Evolutionary conservation across 75 land plant genomes (phyloP), one percentile per base, ranked within the genome.

Genomic region (Isoetes taiwanensis): DNA sequence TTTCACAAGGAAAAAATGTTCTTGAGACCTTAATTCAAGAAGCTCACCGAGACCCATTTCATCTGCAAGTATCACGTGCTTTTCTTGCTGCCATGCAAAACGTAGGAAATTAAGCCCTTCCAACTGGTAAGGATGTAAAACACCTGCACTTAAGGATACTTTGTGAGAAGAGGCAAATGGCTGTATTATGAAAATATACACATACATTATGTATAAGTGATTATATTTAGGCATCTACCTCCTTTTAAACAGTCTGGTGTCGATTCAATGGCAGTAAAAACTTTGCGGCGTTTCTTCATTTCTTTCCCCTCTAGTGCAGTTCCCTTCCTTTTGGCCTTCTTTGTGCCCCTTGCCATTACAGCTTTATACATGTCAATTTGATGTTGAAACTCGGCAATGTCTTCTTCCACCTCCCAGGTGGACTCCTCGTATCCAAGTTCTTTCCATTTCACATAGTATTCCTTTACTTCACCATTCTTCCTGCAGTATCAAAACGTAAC

Each of bases 21-120:
- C 8, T 53, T 10, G 56, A 23, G 30, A 2, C 28, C 5, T 2
- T 2, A n/a, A 32, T 27, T 32, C 30, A 30, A 63, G 12, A 28
- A 34, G 58, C 64, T 62, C 65, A 94, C 99, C 99, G 53, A 94
- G 96, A 1, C 99, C 99, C 99, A 89, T 94, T 66, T 94, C 99
- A 74, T 94, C 99, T 25, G 99, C 99, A 68, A 94, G 84, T 25
- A 94, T 94, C 11, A 88, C 90, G 68, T 86, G 99, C 52, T 85
- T 87, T 41, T 65, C 74, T 66, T 94, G 94, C 11, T 70, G 76
- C 96, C 96, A 94, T 43, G 99, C 77, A 58, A 69, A 94, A 0
- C 96, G 86, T 54, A 94, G 57, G 68, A 94, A 94, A 57, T 94
- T 94, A 43, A 94, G 57, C 32, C 99, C 99, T 65, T 88, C 99